Evolutionary conservation across 352 stramenopile genomes (phyloP).

Genomic region (Phytophthora citrophthora): DNA sequence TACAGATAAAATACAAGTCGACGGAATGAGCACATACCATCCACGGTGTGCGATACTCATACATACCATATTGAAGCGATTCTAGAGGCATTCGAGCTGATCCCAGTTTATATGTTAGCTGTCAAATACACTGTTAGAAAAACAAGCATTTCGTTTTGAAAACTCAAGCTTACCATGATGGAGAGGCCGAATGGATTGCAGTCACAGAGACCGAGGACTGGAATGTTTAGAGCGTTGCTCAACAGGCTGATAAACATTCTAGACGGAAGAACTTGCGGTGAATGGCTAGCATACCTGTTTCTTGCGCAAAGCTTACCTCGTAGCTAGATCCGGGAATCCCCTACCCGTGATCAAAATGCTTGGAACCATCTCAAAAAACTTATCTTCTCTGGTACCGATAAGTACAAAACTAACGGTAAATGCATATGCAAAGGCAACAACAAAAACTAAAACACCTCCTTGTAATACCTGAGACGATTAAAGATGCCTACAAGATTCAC

Average conservation of each 20-base stretch:
- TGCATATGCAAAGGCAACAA: too few relatives aligned
- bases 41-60: background rate
- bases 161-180: conserved; percentile 75
- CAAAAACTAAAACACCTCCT: background rate
- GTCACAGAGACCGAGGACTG: conserved; percentile 93
- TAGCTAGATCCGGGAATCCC: conserved; percentile 95
- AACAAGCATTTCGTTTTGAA: background rate
- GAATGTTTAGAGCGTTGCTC: conserved; percentile 72
- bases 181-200: conserved; percentile 95
- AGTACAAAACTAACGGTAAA: too few relatives aligned
- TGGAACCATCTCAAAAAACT: conserved; percentile 87
- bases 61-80: conserved; percentile 59
- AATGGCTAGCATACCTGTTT: background rate
- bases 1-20: background rate
- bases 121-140: conserved; percentile 1
- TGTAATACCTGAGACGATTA: conserved; percentile 80
- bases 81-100: conserved; percentile 87
- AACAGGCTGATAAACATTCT: conserved; percentile 90
- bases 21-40: conserved; percentile 1
- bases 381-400: conserved; percentile 61
- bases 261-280: background rate
- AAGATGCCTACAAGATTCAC: conserved; percentile 85
- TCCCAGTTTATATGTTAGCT: conserved; percentile 92
- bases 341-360: conserved; percentile 94
- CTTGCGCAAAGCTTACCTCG: conserved; percentile 44